Base-by-base conservation (phyloP, 257 asterid genomes). In the Salvia hispanica region DNA sequence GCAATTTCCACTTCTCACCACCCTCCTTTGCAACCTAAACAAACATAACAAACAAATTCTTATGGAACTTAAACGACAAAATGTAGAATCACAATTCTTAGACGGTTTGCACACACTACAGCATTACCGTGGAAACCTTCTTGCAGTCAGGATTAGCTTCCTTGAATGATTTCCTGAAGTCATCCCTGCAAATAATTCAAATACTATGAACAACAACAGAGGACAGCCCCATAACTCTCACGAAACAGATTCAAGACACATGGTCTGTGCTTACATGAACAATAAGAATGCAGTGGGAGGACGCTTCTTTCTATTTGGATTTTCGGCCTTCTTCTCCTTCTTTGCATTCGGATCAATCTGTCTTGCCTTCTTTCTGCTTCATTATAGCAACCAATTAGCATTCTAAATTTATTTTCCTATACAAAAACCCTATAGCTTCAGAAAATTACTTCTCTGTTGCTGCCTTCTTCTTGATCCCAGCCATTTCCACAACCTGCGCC, bases 241-340 rank as follows among this genome's bases (percentile, higher is more conserved):
- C 28, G 16, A 34, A 48, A 55, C 11, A 18, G 39, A 34, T 7
- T 15, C 9, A 16, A 5, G 43, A 39, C 1, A 18, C 0, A 14
- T 34, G 8, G 10, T 21, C 44, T 18, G 62, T 6, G 8, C 64
- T 33, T 83, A 88, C 98, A 92, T 76, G 93, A 92, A 92, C 7
- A 89, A 13, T 5, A 89, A 92, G 85, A 89, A 92, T 1, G 98
- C 95, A 55, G 96, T 87, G 3, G 81, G 81, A 39, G 98, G 95
- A 14, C 95, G 88, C 64, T 92, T 92, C 2, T 75, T 92, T 1
- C 75, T 81, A 58, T 81, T 84, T 0, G 87, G 76, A 46, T 80
- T 59, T 77, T 87, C 85, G 0, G 70, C 69, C 72, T 82, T 80
- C 82, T 81, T 90, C 33, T 67, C 80, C 73, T 66, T 84, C 45